Conservation (phyloP, 306 rosid species). For the Medicago ruthenica region DNA sequence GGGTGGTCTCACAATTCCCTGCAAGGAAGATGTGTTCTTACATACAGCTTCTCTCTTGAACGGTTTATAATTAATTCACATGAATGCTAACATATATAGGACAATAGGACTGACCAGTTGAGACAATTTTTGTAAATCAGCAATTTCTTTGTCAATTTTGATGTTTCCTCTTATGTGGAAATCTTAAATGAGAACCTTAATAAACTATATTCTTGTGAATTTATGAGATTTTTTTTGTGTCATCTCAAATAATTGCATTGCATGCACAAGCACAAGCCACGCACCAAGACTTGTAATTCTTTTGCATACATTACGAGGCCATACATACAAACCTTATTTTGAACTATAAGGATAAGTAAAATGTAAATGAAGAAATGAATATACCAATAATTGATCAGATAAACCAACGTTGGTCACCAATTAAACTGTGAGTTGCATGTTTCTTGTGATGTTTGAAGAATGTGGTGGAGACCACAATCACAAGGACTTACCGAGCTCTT, state of each 20-base stretch:
- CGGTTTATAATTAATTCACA: background rate
- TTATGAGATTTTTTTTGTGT: background rate
- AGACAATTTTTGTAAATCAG: too few relatives aligned
- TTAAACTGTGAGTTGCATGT: background rate
- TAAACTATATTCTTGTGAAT: background rate
- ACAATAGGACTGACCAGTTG: too few relatives aligned
- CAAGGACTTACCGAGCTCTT: background rate
- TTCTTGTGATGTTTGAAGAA: background rate
- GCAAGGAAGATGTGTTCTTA: conserved; percentile 50
- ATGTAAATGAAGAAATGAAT: too few relatives aligned
- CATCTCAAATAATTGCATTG: background rate
- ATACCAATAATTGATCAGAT: too few relatives aligned
- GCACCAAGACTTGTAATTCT: too few relatives aligned
- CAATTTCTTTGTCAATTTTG: background rate
- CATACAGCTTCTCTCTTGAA: conserved; percentile 42
- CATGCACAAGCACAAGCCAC: background rate
- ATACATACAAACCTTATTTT: too few relatives aligned
- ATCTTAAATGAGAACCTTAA: too few relatives aligned
- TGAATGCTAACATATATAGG: background rate
- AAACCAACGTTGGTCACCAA: background rate
- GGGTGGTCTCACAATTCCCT: conserved; percentile 60
- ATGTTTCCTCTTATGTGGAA: too few relatives aligned
- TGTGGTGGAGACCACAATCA: background rate
- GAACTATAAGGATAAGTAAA: too few relatives aligned
- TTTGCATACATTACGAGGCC: too few relatives aligned